Base-by-base conservation (phyloP, 163 green algal species). In the Scenedesmus sp. region DNA sequence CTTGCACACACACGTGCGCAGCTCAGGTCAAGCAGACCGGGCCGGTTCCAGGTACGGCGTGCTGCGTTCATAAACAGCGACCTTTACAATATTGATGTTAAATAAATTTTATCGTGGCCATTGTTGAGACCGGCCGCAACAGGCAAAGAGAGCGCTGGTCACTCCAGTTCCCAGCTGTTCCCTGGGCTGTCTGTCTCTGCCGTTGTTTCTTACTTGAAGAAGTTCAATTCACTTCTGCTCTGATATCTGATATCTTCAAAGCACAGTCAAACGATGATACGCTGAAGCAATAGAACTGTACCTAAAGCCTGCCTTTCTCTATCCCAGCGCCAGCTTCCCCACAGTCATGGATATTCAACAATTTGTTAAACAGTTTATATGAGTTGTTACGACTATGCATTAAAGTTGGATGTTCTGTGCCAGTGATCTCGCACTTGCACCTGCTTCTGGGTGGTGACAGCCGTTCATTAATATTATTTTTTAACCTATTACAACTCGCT, bases 391-490 rank as follows among this genome's bases (percentile, higher is more conserved):
- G 16, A 26, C 16, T 18, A 52, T 79, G 70, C 70, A 15, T 52
- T 79, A 18, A 12, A 79, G 70, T 2, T 34, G 2, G 13, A 15
- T 23, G 23, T 23, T 79, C 23, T 23, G 5, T 15, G 5, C 1
- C 70, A 79, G 70, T 79, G 70, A 79, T 79, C 70, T 79, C 70
- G 70, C 70, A 46, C 70, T 79, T 15, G 70, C 23, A 52, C 70
- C 70, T 79, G 23, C 70, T 6, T 79, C 23, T 52, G 20, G 70
- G 4, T 52, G 23, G 4, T 52, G 70, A 79, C 23, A 79, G 23
- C 70, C 23, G 20, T 5, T 16, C 10, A 5, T 52, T 34, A 4
- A 46, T 52, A 52, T 79, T 52, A 0, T 15, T 79, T 52, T 79
- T 16, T 52, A 52, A 7, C 4, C 2, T 79, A 18, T 79, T 52